Percentiles rank a stretch among this genome's conserved stretches.
Evolutionary conservation across 345 rosid species (phyloP).

Genomic region (Lenwebbia sp.): DNA sequence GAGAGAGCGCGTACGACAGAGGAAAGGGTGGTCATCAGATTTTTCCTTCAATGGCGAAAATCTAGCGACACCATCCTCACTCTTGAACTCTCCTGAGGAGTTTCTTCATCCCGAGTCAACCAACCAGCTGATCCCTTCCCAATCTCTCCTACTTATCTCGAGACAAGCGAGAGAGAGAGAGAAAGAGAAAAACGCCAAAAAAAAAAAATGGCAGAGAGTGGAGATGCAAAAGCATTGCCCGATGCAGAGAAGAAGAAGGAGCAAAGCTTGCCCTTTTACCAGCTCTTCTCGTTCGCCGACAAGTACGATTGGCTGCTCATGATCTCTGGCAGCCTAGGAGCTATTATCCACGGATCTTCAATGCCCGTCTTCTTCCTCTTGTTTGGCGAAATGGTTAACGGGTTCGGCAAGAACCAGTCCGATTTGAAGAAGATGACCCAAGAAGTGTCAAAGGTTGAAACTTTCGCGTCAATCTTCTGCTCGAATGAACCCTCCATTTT

Average conservation of each 20-base stretch:
- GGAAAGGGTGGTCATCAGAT: neutral
- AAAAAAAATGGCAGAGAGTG: conserved; percentile 1
- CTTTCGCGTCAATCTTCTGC: neutral
- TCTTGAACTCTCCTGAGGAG: neutral
- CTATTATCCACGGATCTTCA: conserved; percentile 88
- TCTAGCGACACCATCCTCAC: neutral
- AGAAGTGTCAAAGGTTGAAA: conserved; percentile 72
- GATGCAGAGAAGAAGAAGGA: conserved; percentile 98
- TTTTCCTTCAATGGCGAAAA: neutral
- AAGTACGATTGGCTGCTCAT: conserved; percentile 70
- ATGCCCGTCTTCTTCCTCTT: conserved; percentile 97
- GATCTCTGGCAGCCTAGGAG: conserved; percentile 77
- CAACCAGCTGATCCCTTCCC: neutral
- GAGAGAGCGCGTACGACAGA: neutral
- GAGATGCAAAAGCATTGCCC: conserved; percentile 53
- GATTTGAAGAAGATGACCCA: conserved; percentile 85
- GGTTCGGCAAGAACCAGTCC: conserved; percentile 92
- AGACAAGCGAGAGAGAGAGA: neutral
- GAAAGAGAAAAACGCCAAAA: neutral
- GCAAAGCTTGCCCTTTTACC: conserved; percentile 81
- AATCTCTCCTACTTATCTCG: neutral
- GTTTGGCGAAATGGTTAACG: conserved; percentile 97
- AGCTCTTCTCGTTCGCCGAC: conserved; percentile 94
- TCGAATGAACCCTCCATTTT: neutral
- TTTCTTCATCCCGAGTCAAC: neutral